Evolutionary conservation across 257 asterid species (phyloP).

Genomic region (Przewalskia tangutica): DNA sequence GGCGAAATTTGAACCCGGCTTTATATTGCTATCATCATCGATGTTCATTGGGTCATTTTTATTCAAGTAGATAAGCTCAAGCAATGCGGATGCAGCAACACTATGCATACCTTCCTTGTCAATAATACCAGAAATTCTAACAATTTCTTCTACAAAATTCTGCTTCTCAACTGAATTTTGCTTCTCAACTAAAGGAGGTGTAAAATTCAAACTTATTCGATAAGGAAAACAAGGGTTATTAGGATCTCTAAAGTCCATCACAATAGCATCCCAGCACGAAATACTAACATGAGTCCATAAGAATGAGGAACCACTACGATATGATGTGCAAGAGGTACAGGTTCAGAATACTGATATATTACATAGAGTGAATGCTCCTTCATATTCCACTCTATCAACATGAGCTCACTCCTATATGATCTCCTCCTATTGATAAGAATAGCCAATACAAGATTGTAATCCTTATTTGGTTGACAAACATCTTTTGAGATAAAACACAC

Average conservation of each 20-base stretch:
- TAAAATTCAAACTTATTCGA: slow-evolving; percentile 60
- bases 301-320: slow-evolving; percentile 84
- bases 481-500: slow-evolving; percentile 90
- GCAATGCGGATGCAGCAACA: slow-evolving; percentile 94
- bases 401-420: slow-evolving; percentile 66
- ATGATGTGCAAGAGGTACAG: slow-evolving; percentile 77
- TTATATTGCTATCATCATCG: slow-evolving; percentile 47
- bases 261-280: slow-evolving; percentile 86
- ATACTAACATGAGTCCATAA: slow-evolving; percentile 68
- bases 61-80: slow-evolving; percentile 85
- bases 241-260: slow-evolving; percentile 80
- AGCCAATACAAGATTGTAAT: slow-evolving; percentile 62
- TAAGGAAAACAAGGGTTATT: slow-evolving; percentile 51
- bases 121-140: slow-evolving; percentile 65
- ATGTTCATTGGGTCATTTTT: slow-evolving; percentile 83
- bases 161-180: slow-evolving; percentile 52
- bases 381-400: slow-evolving; percentile 71
- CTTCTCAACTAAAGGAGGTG: too few relatives aligned
- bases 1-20: slow-evolving; percentile 61
- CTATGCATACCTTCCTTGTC: slow-evolving; percentile 82
- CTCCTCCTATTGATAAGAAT: slow-evolving; percentile 82
- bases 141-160: slow-evolving; percentile 33
- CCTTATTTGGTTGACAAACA: slow-evolving; percentile 36
- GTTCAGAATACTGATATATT: slow-evolving; percentile 67
- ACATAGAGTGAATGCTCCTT: slow-evolving; percentile 49